phyloP scores from a whole-genome alignment of 2,329 filamentous ascomycete species.

The Mycosphaerella sp. region DNA sequence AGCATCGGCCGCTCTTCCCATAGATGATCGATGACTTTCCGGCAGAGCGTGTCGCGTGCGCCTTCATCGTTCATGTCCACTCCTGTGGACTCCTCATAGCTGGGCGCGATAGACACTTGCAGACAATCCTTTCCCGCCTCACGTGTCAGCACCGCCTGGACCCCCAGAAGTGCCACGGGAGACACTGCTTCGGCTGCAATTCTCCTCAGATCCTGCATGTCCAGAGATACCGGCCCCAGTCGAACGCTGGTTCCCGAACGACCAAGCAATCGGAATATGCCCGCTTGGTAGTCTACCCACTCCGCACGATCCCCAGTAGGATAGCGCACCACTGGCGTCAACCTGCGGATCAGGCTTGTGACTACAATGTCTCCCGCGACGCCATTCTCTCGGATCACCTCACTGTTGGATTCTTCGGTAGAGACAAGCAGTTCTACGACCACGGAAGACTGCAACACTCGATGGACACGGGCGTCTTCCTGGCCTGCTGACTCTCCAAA shows the following conservation, averaged over 20 bases:
- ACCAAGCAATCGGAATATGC: constrained; percentile 5
- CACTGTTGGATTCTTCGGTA: not conserved
- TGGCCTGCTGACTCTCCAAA: constrained; percentile 1
- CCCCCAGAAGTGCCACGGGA: not conserved
- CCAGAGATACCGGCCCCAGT: constrained; percentile 1
- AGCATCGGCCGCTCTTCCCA: constrained; percentile 1
- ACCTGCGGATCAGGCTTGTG: not conserved
- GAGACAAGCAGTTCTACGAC: not conserved
- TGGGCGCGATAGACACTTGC: not conserved
- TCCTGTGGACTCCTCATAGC: not conserved
- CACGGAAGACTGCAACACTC: constrained; percentile 3
- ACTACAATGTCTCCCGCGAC: not conserved
- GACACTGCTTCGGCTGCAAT: constrained; percentile 14
- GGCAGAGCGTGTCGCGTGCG: not conserved
- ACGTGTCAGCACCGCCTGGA: constrained; percentile 1
- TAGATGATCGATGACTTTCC: not conserved
- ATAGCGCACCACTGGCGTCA: constrained; percentile 2
- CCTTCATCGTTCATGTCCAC: not conserved
- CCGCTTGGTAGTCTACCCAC: not conserved
- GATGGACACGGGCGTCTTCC: constrained; percentile 2
- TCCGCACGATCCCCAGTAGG: not conserved
- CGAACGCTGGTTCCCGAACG: not conserved
- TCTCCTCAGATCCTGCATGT: constrained; percentile 1
- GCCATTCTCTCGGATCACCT: not conserved
- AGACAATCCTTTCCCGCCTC: constrained; percentile 1